Evolutionary conservation across 169 alveolate genomes (phyloP).

Genomic region (Neospora caninum): DNA sequence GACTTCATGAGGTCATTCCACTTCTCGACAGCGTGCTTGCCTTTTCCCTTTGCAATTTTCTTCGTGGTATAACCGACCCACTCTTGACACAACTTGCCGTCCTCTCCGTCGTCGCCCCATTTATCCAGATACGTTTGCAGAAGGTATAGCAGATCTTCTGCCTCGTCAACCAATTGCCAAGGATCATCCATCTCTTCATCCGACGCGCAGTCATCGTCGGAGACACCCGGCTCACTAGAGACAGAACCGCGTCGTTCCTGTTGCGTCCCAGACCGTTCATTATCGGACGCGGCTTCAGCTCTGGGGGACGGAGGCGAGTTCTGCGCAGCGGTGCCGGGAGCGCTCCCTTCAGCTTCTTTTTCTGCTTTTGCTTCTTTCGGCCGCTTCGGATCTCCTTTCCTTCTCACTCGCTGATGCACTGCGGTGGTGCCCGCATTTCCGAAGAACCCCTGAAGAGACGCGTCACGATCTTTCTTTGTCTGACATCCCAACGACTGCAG

Average conservation of each 20-base stretch:
- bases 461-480: conserved; percentile 61
- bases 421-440: conserved; percentile 28
- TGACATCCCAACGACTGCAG: conserved; percentile 66
- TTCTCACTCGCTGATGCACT: conserved; percentile 27
- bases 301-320: not conserved
- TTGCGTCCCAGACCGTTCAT: not conserved
- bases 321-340: not conserved
- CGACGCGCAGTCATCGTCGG: not conserved
- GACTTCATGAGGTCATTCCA: conserved; percentile 12
- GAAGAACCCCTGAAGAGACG: conserved; percentile 55
- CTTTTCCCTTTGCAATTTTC: not conserved
- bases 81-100: conserved; percentile 25
- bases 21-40: not conserved
- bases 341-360: not conserved
- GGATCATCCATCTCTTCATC: not conserved
- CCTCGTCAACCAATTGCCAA: not conserved
- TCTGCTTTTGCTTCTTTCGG: not conserved
- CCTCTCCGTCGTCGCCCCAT: conserved; percentile 27
- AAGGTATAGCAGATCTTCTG: not conserved
- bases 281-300: not conserved
- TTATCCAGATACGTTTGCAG: conserved; percentile 1
- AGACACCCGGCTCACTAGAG: not conserved
- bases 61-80: conserved; percentile 8
- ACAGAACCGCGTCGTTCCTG: no score
- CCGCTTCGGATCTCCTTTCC: not conserved